A percentile compares a stretch with the other conserved stretches of the same genome.
Evolutionary conservation across 2,329 filamentous ascomycete genomes (phyloP).

Genomic region (Diplodia mutila): DNA sequence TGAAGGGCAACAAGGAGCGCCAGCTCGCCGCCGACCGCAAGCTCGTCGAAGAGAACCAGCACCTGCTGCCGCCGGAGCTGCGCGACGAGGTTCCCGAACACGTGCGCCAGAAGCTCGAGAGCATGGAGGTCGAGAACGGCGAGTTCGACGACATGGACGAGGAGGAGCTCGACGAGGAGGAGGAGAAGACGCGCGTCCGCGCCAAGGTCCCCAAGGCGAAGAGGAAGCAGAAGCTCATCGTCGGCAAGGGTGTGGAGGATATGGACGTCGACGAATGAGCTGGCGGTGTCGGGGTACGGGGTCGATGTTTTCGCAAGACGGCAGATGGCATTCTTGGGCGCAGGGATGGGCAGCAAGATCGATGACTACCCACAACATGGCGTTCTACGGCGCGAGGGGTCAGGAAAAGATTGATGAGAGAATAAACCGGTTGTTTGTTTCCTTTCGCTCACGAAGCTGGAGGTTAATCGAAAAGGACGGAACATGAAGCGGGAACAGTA

Average conservation of each 20-base stretch:
- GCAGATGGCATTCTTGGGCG: slow-evolving; percentile 19
- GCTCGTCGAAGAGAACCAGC: slow-evolving; percentile 88
- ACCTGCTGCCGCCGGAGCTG: slow-evolving; percentile 72
- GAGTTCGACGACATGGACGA: slow-evolving; percentile 44
- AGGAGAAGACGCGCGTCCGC: slow-evolving; percentile 45
- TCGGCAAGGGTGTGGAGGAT: slow-evolving; percentile 51
- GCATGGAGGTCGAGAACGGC: slow-evolving; percentile 34
- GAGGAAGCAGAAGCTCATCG: slow-evolving; percentile 52
- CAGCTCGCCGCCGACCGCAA: slow-evolving; percentile 80
- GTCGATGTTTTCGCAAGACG: not conserved
- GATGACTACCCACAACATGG: slow-evolving; percentile 11
- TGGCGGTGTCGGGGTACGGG: not conserved
- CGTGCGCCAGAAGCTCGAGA: slow-evolving; percentile 25
- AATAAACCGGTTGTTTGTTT: not conserved
- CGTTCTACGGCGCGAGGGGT: slow-evolving; percentile 20
- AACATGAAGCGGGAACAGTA: not conserved
- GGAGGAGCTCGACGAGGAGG: slow-evolving; percentile 33
- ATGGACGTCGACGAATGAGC: slow-evolving; percentile 49
- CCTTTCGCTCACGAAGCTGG: not conserved
- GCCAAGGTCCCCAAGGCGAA: slow-evolving; percentile 41
- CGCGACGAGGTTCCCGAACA: slow-evolving; percentile 26
- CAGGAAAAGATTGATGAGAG: slow-evolving; percentile 9
- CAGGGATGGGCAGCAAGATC: slow-evolving; percentile 12
- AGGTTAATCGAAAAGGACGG: slow-evolving; percentile 6
- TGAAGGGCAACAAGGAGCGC: slow-evolving; percentile 86